Conservation (phyloP, 164 flowering plant genomes). For the Tetrastigma voinierianum region DNA sequence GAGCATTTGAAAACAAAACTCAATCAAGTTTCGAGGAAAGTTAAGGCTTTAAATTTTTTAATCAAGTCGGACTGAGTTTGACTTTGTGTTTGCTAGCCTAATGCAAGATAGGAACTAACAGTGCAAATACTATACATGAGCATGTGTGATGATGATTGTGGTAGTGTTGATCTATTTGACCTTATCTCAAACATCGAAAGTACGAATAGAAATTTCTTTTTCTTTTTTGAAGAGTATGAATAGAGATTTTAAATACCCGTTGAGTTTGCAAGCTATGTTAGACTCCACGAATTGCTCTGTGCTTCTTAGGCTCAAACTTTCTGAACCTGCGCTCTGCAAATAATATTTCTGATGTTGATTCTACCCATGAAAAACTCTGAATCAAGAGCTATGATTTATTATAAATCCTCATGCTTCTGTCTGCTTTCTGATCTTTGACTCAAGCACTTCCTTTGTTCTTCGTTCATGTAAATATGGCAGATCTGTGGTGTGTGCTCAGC, state of each 20-base stretch:
- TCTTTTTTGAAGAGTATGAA: too few relatives aligned
- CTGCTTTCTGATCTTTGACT: slow-evolving; percentile 27
- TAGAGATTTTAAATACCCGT: slow-evolving; percentile 15
- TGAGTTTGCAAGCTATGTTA: slow-evolving; percentile 21
- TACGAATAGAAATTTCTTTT: too few relatives aligned
- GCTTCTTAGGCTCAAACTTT: slow-evolving; percentile 21
- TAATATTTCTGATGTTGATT: slow-evolving; percentile 28
- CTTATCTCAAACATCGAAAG: too few relatives aligned
- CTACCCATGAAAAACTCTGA: slow-evolving; percentile 21
- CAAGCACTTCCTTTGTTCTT: slow-evolving; percentile 22
- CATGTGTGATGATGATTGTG: too few relatives aligned
- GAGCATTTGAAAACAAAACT: too few relatives aligned
- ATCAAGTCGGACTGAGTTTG: too few relatives aligned
- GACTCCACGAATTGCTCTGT: slow-evolving; percentile 26
- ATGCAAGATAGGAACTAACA: too few relatives aligned
- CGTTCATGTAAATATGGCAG: slow-evolving; percentile 22
- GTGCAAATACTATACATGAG: too few relatives aligned
- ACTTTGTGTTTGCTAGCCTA: too few relatives aligned
- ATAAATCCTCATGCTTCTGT: slow-evolving; percentile 30
- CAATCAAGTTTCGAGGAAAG: too few relatives aligned
- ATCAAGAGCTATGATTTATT: slow-evolving; percentile 12
- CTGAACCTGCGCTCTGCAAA: slow-evolving; percentile 23
- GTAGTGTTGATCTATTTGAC: too few relatives aligned
- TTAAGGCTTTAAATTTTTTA: too few relatives aligned
- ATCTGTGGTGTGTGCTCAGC: slow-evolving; percentile 24